Evolutionary conservation across 768 basidiomycete species (phyloP), one percentile per base, ranked within the genome.

Genomic region (Podaxis mareebaensis): DNA sequence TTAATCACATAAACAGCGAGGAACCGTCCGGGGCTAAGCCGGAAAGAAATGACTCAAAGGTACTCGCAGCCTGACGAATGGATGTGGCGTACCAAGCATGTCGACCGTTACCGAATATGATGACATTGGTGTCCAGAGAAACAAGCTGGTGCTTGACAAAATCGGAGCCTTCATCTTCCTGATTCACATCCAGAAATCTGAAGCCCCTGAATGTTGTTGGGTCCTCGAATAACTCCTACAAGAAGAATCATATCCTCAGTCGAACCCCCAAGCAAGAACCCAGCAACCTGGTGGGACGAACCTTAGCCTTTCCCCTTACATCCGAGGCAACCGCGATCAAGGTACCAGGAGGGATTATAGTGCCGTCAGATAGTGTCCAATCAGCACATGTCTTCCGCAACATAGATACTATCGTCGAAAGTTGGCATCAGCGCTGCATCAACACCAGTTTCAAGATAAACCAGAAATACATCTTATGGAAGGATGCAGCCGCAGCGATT

Each of bases 331-430:
- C 68, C 6, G 69, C 67, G 10, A 82, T 61, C 28, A 74, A 67
- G 5, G 60, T 33, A n/a, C 64, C 64, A n/a, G 53, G 44, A 12
- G 61, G 65, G 12, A 66, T 52, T 5, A 60, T 26, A 1, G 75
- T 77, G 5, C 81, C 81, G 66, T 83, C 76, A 3, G 79, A 79
- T 54, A 85, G 77, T 1, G 74, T 78, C 67, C 77, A 77, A 42
- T 79, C 77, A 55, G 75, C 69, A 24, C 76, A 52, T 1, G 73
- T 74, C 60, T 73, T 71, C 4, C 81, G 76, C 11, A 28, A 28
- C 28, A 28, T 28, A 28, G 28, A 28, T 28, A 28, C 28, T 28
- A 28, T 28, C 0, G 28, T 28, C 4, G 0, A 28, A 28, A 28
- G 28, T 5, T 28, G 58, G 38, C 64, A 80, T 64, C 75, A 74